phyloP scores from a whole-genome alignment of 2,329 filamentous ascomycete species.

The Colletotrichum karsti region DNA sequence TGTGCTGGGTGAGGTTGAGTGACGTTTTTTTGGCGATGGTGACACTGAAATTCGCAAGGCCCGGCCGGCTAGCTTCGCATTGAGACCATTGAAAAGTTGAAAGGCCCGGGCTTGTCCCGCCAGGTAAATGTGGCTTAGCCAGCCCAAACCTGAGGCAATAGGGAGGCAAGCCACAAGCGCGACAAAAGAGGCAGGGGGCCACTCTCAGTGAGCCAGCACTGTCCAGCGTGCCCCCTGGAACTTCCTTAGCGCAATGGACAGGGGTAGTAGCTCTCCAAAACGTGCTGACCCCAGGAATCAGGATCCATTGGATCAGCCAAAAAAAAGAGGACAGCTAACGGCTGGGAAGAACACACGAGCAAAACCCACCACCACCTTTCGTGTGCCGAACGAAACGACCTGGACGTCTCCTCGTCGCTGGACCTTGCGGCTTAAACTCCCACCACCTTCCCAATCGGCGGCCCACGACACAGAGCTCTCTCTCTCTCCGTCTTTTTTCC shows the following conservation, averaged over 20 bases:
- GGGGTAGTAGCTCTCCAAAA: conserved; percentile 29
- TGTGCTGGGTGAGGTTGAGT: background rate
- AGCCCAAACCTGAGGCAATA: background rate
- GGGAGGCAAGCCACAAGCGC: background rate
- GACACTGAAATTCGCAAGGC: background rate
- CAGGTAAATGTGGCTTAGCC: conserved; percentile 19
- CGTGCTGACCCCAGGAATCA: conserved; percentile 29
- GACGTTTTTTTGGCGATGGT: background rate
- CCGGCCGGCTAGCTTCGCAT: conserved; percentile 11
- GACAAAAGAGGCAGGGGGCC: conserved; percentile 2
- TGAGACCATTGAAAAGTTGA: conserved; percentile 13
- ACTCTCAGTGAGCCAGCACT: background rate
- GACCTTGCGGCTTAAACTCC: conserved; percentile 22
- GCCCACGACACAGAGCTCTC: background rate
- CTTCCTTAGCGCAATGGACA: conserved; percentile 19
- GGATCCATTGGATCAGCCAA: conserved; percentile 29
- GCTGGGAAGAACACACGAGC: conserved; percentile 31
- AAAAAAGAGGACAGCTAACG: conserved; percentile 38
- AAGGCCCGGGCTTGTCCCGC: conserved; percentile 15
- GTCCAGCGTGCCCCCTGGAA: background rate
- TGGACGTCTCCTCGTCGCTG: conserved; percentile 30
- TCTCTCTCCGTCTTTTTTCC: too few relatives aligned
- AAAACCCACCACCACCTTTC: conserved; percentile 26
- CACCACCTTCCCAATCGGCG: conserved; percentile 5
- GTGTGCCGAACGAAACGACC: conserved; percentile 27